Conservation (phyloP, 2,329 filamentous ascomycete species). For the Stylonectria norvegica region DNA sequence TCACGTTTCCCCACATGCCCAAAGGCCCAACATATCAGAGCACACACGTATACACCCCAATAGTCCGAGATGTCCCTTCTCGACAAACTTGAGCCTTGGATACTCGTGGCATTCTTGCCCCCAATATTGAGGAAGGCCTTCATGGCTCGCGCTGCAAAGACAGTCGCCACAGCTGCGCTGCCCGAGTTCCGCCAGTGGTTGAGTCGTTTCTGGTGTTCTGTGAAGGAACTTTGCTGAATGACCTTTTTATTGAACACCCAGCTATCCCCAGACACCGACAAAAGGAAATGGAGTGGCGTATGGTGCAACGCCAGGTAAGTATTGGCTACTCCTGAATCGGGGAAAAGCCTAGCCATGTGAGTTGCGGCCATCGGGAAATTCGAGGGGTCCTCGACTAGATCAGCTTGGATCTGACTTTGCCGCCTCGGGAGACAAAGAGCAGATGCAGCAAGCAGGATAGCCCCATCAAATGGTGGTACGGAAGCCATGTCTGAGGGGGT, state of each 20-base stretch:
- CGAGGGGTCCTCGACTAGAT: conserved; percentile 22
- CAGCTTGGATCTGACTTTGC: conserved; percentile 25
- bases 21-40: conserved; percentile 59
- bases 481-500: conserved; percentile 35
- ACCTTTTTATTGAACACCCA: conserved; percentile 58
- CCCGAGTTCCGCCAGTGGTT: conserved; percentile 44
- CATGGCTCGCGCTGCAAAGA: conserved; percentile 52
- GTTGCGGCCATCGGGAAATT: conserved; percentile 22
- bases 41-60: conserved; percentile 55
- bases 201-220: conserved; percentile 46
- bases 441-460: conserved; percentile 39
- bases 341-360: conserved; percentile 41
- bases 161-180: conserved; percentile 43
- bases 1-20: conserved; percentile 33
- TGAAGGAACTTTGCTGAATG: conserved; percentile 40
- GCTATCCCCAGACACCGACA: conserved; percentile 56
- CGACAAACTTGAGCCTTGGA: conserved; percentile 8
- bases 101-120: conserved; percentile 5
- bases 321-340: conserved; percentile 43
- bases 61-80: conserved; percentile 46
- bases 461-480: conserved; percentile 38
- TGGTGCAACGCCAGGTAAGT: conserved; percentile 56
- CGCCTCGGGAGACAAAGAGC: conserved; percentile 38
- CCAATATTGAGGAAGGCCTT: conserved; percentile 40
- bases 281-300: conserved; percentile 55